Evolutionary conservation across 192 early-diverging fungal species (phyloP), one percentile per base, ranked within the genome.

Genomic region (Diversispora eburnea): DNA sequence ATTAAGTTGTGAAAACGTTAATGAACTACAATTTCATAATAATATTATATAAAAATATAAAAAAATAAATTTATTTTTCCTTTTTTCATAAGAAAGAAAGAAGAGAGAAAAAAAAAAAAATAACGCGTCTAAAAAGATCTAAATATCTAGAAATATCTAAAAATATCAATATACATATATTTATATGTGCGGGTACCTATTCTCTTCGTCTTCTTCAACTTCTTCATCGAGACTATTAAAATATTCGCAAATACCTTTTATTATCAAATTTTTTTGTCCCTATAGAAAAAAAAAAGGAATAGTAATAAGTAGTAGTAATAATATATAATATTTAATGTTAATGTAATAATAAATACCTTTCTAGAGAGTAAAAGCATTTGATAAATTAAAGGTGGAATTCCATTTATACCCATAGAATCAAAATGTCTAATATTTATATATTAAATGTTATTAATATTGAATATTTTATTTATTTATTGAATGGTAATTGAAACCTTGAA

Each of bases 341-440:
- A n/a, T n/a, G n/a, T 43, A 62, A 39, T 17, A 15, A 17, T 39
- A 56, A 17, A 0, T 75, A 87, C 86, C 79, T 88, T 84, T 42
- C 86, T 80, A 20, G 86, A 83, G 17, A 93, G 77, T 39, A 90
- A 75, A 19, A 93, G 77, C 15, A 93, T 69, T 75, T 91, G 90
- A 70, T 88, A 89, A 13, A 89, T 80, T 75, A 91, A 76, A 2
- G 89, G 82, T 3, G 91, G 90, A 1, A 88, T 77, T 75, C 88
- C 88, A 19, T 84, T 75, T 3, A 75, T 52, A 42, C 86, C 86
- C n/a, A 83, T 68, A 2, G 74, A 74, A 59, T 81, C 72, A n/a
- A 88, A 58, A 5, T 83, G 78, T 19, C 82, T 84, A 60, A 48
- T 46, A 13, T 43, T n/a, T 39, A 33, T 5, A 25, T 22, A 46